Evolutionary conservation across 139 green algal genomes (phyloP).

Genomic region (Spirogloea muscicola): DNA sequence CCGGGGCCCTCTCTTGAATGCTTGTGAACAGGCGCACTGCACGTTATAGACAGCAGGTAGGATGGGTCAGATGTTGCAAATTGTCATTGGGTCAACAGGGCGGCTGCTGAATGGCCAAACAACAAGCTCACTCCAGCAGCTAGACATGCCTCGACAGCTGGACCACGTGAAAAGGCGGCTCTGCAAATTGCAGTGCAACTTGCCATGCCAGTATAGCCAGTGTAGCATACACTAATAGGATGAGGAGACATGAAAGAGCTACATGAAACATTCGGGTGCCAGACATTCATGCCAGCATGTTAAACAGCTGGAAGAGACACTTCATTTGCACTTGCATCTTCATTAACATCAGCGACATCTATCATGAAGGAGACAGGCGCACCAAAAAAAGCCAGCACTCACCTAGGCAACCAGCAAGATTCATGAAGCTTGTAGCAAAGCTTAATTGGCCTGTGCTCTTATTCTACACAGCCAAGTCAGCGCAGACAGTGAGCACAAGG

Average conservation of each 20-base stretch:
- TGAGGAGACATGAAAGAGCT: no score
- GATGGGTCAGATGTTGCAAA: no score
- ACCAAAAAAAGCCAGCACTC: background rate
- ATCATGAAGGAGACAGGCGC: background rate
- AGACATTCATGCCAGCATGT: background rate
- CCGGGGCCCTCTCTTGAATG: constrained; percentile 13
- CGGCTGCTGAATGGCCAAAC: no score
- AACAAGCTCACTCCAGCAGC: no score
- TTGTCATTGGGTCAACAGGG: no score
- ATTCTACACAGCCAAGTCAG: background rate
- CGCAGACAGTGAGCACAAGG: background rate
- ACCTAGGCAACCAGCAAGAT: constrained; percentile 34
- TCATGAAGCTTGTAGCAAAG: constrained; percentile 35
- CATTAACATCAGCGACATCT: background rate
- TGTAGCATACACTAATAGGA: no score
- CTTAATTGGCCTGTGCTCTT: constrained; percentile 42
- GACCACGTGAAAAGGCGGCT: no score
- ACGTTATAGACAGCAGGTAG: no score
- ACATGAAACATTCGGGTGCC: no score
- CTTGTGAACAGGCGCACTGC: constrained; percentile 12
- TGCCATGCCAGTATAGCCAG: background rate
- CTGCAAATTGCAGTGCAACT: background rate
- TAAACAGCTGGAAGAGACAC: background rate
- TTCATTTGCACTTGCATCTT: background rate
- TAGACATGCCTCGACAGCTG: no score